Evolutionary conservation across 2,329 filamentous ascomycete species (phyloP).

Genomic region (Cryphonectria nitschkei): DNA sequence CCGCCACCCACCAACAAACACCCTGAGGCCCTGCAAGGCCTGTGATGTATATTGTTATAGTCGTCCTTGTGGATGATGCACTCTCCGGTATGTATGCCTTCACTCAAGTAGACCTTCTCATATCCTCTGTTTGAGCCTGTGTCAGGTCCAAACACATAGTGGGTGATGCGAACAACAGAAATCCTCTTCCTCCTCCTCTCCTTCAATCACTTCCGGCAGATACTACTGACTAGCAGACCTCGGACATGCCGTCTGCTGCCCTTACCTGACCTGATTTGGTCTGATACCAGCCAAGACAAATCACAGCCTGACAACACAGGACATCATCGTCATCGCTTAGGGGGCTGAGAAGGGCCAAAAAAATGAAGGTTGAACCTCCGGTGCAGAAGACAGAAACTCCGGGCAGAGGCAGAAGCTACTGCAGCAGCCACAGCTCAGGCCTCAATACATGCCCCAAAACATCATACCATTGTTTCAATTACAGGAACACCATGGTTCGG

Average conservation of each 20-base stretch:
- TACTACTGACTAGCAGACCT: neutral
- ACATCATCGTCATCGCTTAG: neutral
- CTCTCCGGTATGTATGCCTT: neutral
- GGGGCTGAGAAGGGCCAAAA: neutral
- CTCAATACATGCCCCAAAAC: neutral
- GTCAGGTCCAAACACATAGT: neutral
- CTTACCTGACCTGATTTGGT: neutral
- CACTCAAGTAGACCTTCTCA: neutral
- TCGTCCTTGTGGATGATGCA: neutral
- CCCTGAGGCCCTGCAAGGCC: neutral
- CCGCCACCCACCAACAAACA: neutral
- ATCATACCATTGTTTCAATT: neutral
- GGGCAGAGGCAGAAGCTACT: neutral
- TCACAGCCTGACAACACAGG: slow-evolving; percentile 6
- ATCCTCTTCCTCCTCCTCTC: neutral
- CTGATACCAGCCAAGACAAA: neutral
- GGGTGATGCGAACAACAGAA: neutral
- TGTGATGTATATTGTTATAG: neutral
- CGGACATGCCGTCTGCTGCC: neutral
- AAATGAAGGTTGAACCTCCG: neutral
- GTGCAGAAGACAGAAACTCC: neutral
- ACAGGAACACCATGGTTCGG: neutral
- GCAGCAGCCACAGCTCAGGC: neutral
- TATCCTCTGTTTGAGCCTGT: neutral
- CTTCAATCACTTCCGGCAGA: neutral